A percentile compares a stretch with the other conserved stretches of the same genome.
Conservation (phyloP, 148 eudicot genomes). For the Arctostaphylos glauca region DNA sequence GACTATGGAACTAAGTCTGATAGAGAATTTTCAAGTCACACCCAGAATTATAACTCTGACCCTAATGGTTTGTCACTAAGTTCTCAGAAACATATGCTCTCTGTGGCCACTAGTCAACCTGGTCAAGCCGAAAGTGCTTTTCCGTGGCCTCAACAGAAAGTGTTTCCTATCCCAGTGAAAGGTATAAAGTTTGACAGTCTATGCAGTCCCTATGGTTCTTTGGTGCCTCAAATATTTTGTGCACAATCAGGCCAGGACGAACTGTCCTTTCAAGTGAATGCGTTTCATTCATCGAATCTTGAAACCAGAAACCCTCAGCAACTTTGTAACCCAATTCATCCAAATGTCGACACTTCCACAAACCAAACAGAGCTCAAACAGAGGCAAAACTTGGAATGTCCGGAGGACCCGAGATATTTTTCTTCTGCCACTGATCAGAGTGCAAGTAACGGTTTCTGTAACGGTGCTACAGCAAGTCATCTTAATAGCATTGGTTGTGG, state of each 20-base stretch:
- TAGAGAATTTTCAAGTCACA: constrained; percentile 30
- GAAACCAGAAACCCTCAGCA: constrained; percentile 27
- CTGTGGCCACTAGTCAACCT: constrained; percentile 26
- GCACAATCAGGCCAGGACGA: constrained; percentile 39
- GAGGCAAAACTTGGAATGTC: constrained; percentile 32
- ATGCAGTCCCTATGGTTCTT: constrained; percentile 27
- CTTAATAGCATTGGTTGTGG: constrained; percentile 31
- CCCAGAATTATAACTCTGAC: constrained; percentile 31
- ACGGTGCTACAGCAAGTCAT: constrained; percentile 30
- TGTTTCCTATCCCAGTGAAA: constrained; percentile 44
- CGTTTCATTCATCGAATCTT: constrained; percentile 21
- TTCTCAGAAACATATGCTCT: constrained; percentile 25
- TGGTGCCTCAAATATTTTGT: constrained; percentile 29
- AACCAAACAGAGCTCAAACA: constrained; percentile 33
- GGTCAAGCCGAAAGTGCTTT: constrained; percentile 34
- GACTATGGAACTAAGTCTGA: constrained; percentile 30
- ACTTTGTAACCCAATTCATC: constrained; percentile 25
- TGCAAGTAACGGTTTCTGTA: constrained; percentile 52
- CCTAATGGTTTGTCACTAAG: constrained; percentile 27
- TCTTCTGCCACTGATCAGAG: constrained; percentile 62
- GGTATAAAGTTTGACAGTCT: constrained; percentile 37
- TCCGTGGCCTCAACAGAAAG: constrained; percentile 33
- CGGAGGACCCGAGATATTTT: constrained; percentile 36
- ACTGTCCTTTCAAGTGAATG: constrained; percentile 22
- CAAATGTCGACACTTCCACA: constrained; percentile 29